A percentile compares a stretch with the other conserved stretches of the same genome.
Evolutionary conservation across 441 rosid species (phyloP).

Genomic region (Mallotus japonicus): DNA sequence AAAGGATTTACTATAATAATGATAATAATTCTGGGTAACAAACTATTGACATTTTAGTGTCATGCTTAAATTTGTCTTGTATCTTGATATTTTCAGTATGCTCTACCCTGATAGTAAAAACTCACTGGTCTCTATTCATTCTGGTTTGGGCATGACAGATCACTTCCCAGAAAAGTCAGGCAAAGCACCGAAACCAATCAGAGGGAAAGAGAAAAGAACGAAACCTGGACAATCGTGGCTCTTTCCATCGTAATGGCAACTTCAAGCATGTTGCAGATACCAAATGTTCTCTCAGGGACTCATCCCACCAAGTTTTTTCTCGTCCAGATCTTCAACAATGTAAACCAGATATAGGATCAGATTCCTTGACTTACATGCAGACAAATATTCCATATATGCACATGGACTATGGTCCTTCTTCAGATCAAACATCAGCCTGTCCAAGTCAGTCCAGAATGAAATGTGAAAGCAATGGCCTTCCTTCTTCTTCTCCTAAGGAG

Average conservation of each 20-base stretch:
- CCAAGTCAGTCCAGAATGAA: slow-evolving; percentile 46
- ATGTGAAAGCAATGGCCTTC: slow-evolving; percentile 47
- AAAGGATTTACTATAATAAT: background rate
- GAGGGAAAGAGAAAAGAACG: slow-evolving; percentile 45
- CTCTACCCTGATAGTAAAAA: background rate
- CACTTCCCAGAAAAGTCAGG: slow-evolving; percentile 41
- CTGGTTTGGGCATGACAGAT: slow-evolving; percentile 39
- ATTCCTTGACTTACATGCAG: slow-evolving; percentile 34
- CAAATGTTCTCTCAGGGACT: slow-evolving; percentile 27
- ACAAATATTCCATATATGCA: slow-evolving; percentile 27
- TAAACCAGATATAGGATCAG: slow-evolving; percentile 26
- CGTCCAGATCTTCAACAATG: slow-evolving; percentile 29
- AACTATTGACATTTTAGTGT: too few species aligned
- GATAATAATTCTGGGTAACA: too few species aligned
- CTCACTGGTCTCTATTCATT: slow-evolving; percentile 9
- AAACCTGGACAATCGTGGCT: slow-evolving; percentile 40
- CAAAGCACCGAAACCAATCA: slow-evolving; percentile 35
- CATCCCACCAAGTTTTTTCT: slow-evolving; percentile 33
- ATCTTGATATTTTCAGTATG: background rate
- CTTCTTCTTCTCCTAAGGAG: slow-evolving; percentile 45
- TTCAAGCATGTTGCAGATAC: slow-evolving; percentile 36
- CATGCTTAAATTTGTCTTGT: background rate
- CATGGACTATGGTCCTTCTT: slow-evolving; percentile 34
- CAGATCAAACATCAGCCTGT: slow-evolving; percentile 50
- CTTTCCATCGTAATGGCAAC: slow-evolving; percentile 37